Base-by-base conservation (phyloP, 2,329 filamentous ascomycete species). In the Aspergillus latus region DNA sequence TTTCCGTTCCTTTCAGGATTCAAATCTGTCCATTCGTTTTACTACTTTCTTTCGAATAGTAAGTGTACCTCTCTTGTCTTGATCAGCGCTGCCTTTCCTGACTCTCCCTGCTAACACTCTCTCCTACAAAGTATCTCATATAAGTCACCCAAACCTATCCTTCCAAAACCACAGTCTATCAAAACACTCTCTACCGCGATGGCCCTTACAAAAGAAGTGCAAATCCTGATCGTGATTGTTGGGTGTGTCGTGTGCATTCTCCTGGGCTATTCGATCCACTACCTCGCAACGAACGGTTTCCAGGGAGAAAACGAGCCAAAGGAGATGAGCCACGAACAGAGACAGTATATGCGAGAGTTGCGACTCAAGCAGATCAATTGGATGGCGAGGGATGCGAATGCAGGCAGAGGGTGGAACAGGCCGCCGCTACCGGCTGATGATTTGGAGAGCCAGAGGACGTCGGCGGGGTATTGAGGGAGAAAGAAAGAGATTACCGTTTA, bases 321-420 rank as follows among this genome's bases (percentile, higher is more conserved):
- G 5, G 68, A 70, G 0, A 21, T 64, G 21, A 9, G 60, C 10
- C 39, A 55, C 10, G 66, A 70, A n/a, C 69, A 72, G 52, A 50
- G 57, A 6, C 61, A 59, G 49, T 72, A 72, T 44, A 70, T 72
- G 68, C 64, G 67, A 2, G 57, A 65, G 43, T 26, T 66, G 9
- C 64, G 68, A 7, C 54, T 64, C 9, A 60, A 63, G 7, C 65
- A 64, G 37, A 4, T 70, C 8, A 60, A 65, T 11, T 48, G 34
- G 28, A 43, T 70, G 40, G 66, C 63, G n/a, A 15, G 59, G 15
- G 59, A 60, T 10, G 48, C 49, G 13, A 34, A 36, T 6, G 16
- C 34, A 11, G 36, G 16, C 30, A 26, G 37, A 6, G 49, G 40
- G n/a, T 34, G 49, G 40, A n/a, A 32, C n/a, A 42, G 39, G 39